A percentile compares a stretch with the other conserved stretches of the same genome.
Evolutionary conservation across 1,139 yeast genomes (phyloP).

Genomic region (Blastobotrys serpentis): DNA sequence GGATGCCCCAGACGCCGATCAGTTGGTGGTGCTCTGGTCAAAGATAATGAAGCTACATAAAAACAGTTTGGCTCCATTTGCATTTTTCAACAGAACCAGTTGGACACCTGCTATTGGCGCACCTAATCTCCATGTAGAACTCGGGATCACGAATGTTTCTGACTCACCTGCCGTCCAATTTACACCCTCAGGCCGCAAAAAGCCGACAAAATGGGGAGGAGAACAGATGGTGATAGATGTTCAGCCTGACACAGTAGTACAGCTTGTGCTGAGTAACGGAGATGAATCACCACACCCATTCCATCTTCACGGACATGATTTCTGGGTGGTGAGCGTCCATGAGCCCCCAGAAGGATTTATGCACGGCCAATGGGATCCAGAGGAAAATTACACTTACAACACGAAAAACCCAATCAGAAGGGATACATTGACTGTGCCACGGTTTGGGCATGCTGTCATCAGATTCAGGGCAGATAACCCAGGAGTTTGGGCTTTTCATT

Average conservation of each 20-base stretch:
- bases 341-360: constrained; percentile 31
- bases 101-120: constrained; percentile 31
- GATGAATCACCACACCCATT: constrained; percentile 90
- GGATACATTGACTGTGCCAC: constrained; percentile 57
- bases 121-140: constrained; percentile 30
- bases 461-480: constrained; percentile 74
- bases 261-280: constrained; percentile 64
- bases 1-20: constrained; percentile 24
- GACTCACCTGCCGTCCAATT: constrained; percentile 10
- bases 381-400: constrained; percentile 47
- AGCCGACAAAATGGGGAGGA: constrained; percentile 28
- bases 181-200: constrained; percentile 9
- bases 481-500: constrained; percentile 83
- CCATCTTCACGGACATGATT: constrained; percentile 54
- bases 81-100: constrained; percentile 31
- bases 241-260: constrained; percentile 44
- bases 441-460: constrained; percentile 60
- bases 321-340: constrained; percentile 53
- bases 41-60: constrained; percentile 28
- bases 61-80: constrained; percentile 26
- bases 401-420: constrained; percentile 63
- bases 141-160: constrained; percentile 22
- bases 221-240: constrained; percentile 14
- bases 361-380: constrained; percentile 42
- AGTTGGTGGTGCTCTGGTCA: constrained; percentile 22